A percentile compares a stretch with the other conserved stretches of the same genome.
Conservation (phyloP, 345 rosid species). For the Turritis glabra region DNA sequence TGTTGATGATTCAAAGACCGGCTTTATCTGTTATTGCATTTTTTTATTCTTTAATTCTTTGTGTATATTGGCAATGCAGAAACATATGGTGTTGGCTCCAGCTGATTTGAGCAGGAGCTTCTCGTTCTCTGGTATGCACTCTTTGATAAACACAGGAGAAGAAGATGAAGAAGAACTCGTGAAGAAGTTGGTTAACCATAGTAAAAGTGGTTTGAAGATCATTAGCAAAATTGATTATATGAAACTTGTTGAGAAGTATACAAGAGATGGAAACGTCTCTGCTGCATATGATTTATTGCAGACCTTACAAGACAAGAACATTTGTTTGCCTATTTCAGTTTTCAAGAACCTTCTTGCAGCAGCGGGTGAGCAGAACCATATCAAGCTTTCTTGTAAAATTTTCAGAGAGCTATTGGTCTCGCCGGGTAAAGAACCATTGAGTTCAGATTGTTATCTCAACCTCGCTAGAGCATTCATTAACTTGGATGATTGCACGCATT, state of each 20-base stretch:
- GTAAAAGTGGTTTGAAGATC: conserved; percentile 24
- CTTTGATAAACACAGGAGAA: conserved; percentile 41
- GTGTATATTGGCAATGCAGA: conserved; percentile 50
- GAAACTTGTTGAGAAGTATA: conserved; percentile 43
- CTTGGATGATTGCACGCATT: conserved; percentile 41
- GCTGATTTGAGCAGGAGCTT: conserved; percentile 39
- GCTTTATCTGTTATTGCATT: background rate
- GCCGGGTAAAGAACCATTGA: conserved; percentile 43
- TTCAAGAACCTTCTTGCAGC: conserved; percentile 47
- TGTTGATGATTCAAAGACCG: background rate
- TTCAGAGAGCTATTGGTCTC: conserved; percentile 25
- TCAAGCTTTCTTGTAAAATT: conserved; percentile 29
- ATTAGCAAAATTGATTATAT: conserved; percentile 38
- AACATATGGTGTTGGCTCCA: conserved; percentile 39
- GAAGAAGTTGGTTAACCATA: conserved; percentile 37
- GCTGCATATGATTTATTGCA: conserved; percentile 50
- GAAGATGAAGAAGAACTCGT: conserved; percentile 22
- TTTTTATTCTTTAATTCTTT: conserved; percentile 6
- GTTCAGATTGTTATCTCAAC: conserved; percentile 51
- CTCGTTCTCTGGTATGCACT: conserved; percentile 40
- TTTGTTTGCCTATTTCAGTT: conserved; percentile 38
- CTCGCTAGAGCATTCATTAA: conserved; percentile 61
- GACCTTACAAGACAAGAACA: conserved; percentile 43
- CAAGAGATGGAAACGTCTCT: conserved; percentile 52
- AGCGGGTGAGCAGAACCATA: conserved; percentile 27